phyloP scores from a whole-genome alignment of 257 asterid species.

The Phtheirospermum japonicum region DNA sequence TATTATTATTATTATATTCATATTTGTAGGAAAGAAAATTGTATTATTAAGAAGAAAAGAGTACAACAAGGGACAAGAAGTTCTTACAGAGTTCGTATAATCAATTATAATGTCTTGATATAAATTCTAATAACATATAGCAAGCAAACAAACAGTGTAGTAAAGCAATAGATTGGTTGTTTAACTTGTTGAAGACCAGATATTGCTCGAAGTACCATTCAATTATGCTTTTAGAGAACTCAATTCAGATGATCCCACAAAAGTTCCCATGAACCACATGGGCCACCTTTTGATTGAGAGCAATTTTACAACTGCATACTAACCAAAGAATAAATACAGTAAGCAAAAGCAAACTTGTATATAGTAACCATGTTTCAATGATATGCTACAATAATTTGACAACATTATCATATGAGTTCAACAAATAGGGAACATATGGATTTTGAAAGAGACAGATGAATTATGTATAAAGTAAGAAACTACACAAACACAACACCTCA shows the following conservation, averaged over 20 bases:
- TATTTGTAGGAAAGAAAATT: background rate
- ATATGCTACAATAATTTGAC: no score
- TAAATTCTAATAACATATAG: conserved; percentile 6
- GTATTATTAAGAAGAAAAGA: background rate
- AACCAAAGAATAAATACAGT: conserved; percentile 1
- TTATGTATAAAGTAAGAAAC: background rate
- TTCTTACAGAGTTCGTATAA: background rate
- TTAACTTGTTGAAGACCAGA: background rate
- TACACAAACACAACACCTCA: conserved; percentile 4
- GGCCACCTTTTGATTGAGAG: background rate
- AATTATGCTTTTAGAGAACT: background rate
- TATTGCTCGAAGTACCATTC: background rate
- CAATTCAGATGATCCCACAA: conserved; percentile 15
- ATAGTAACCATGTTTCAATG: background rate
- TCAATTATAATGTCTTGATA: background rate
- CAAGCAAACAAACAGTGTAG: conserved; percentile 6
- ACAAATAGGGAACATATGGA: background rate
- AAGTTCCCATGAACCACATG: background rate
- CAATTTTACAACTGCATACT: background rate
- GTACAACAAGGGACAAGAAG: background rate
- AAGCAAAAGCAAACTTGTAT: background rate
- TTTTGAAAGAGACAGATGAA: background rate
- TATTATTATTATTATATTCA: background rate
- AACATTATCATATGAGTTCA: background rate
- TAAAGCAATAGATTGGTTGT: conserved; percentile 20